A percentile compares a stretch with the other conserved stretches of the same genome.
phyloP scores from a whole-genome alignment of 106 monocot species.

The Triglochin maritima region DNA sequence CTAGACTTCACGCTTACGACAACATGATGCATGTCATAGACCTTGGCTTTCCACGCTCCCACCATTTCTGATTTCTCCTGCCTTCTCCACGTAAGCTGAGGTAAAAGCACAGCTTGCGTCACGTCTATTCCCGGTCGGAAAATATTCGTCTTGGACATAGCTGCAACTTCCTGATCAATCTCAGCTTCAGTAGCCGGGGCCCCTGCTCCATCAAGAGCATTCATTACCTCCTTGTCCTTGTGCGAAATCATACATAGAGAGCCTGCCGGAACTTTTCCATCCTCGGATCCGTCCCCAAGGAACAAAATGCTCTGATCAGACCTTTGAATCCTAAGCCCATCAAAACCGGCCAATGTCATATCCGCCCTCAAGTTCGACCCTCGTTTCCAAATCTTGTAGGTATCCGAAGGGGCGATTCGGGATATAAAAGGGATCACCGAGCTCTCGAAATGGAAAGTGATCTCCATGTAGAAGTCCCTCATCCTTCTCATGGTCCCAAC shows the following conservation, averaged over 20 bases:
- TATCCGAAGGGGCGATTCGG: slow-evolving; percentile 83
- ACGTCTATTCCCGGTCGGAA: slow-evolving; percentile 87
- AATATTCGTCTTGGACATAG: slow-evolving; percentile 72
- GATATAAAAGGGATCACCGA: slow-evolving; percentile 93
- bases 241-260: slow-evolving; percentile 73
- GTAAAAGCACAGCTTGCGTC: slow-evolving; percentile 68
- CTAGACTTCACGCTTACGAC: slow-evolving; percentile 90
- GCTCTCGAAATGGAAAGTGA: slow-evolving; percentile 93
- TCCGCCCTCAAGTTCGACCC: slow-evolving; percentile 84
- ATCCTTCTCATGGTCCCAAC: slow-evolving; percentile 66
- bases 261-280: slow-evolving; percentile 50
- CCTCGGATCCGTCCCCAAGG: slow-evolving; percentile 77
- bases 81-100: slow-evolving; percentile 77
- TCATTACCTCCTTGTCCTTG: slow-evolving; percentile 75
- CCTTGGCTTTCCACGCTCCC: slow-evolving; percentile 78
- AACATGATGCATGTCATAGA: slow-evolving; percentile 94
- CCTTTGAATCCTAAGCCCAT: slow-evolving; percentile 72
- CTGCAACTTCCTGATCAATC: slow-evolving; percentile 58
- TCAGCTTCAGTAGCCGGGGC: slow-evolving; percentile 52
- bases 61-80: slow-evolving; percentile 85
- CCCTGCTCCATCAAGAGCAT: slow-evolving; percentile 72
- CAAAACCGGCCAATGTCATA: slow-evolving; percentile 89
- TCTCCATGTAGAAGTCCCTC: slow-evolving; percentile 94
- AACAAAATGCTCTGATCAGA: slow-evolving; percentile 79
- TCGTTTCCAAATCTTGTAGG: slow-evolving; percentile 89